Percentiles rank a stretch among this genome's conserved stretches.
Conservation (phyloP, 2,329 filamentous ascomycete genomes). For the Plectosphaerella plurivora region DNA sequence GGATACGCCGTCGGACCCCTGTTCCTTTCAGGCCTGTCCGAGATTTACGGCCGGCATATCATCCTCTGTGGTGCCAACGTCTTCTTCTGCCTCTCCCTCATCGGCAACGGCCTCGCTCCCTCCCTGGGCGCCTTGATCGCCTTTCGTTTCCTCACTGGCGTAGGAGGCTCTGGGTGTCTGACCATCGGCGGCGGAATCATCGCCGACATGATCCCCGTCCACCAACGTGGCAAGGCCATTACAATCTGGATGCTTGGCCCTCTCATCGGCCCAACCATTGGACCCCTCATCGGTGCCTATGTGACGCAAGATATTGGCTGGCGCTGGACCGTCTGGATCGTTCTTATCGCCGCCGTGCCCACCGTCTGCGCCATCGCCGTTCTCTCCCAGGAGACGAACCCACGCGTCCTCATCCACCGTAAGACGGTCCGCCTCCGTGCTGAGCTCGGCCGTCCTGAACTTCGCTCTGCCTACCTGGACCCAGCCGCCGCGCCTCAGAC, state of each 20-base stretch:
- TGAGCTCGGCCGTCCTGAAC: constrained; percentile 38
- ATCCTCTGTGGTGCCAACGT: constrained; percentile 53
- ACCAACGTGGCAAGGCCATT: constrained; percentile 42
- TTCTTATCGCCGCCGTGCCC: constrained; percentile 38
- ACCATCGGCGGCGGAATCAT: constrained; percentile 52
- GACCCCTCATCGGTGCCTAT: constrained; percentile 45
- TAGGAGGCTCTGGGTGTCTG: constrained; percentile 52
- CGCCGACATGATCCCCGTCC: constrained; percentile 46
- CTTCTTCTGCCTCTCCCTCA: constrained; percentile 58
- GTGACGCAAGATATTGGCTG: constrained; percentile 44
- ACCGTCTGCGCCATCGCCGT: constrained; percentile 30
- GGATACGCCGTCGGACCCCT: constrained; percentile 56
- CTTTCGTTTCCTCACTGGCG: constrained; percentile 55
- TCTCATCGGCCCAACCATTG: constrained; percentile 38
- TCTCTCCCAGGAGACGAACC: constrained; percentile 42
- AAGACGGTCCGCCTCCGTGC: constrained; percentile 40
- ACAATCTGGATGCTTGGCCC: constrained; percentile 43
- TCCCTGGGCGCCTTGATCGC: constrained; percentile 48
- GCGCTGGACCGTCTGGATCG: constrained; percentile 50
- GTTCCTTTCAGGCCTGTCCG: constrained; percentile 53
- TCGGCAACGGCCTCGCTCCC: constrained; percentile 60
- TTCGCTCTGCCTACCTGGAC: constrained; percentile 15
- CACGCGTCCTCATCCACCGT: constrained; percentile 42
- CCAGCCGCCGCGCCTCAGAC: constrained; percentile 15
- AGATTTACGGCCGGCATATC: constrained; percentile 59